phyloP scores from a whole-genome alignment of 2,329 filamentous ascomycete genomes.

The Ophiocordyceps camponoti-leonardi region DNA sequence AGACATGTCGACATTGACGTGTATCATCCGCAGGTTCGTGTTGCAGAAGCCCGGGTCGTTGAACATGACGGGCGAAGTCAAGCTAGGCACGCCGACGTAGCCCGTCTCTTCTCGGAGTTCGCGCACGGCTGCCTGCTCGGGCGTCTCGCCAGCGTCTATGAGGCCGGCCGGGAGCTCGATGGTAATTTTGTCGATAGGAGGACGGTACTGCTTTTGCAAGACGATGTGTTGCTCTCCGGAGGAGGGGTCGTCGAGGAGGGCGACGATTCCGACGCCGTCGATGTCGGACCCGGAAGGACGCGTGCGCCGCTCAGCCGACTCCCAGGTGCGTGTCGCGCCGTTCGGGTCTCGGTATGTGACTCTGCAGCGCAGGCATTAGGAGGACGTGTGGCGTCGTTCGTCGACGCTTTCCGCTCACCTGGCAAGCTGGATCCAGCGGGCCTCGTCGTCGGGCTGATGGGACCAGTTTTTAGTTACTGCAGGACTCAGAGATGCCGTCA shows the following conservation, averaged over 20 bases:
- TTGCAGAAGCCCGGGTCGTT: conserved; percentile 52
- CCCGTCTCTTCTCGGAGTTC: conserved; percentile 53
- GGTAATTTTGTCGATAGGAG: conserved; percentile 38
- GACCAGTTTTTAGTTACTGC: neutral
- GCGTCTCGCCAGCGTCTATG: conserved; percentile 42
- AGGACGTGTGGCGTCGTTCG: neutral
- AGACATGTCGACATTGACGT: conserved; percentile 54
- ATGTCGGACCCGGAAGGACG: conserved; percentile 43
- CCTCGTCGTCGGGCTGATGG: conserved; percentile 31
- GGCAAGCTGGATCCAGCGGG: conserved; percentile 41
- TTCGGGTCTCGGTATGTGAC: conserved; percentile 48
- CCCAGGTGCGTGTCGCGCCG: conserved; percentile 45
- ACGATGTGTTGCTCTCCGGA: conserved; percentile 33
- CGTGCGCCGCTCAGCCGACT: conserved; percentile 55
- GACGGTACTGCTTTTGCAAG: conserved; percentile 50
- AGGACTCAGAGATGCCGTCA: neutral
- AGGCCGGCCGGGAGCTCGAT: conserved; percentile 51
- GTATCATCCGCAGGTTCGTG: conserved; percentile 52
- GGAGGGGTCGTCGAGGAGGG: conserved; percentile 39
- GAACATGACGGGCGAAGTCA: conserved; percentile 49
- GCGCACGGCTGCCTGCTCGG: conserved; percentile 42
- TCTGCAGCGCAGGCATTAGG: conserved; percentile 14
- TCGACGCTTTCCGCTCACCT: conserved; percentile 29
- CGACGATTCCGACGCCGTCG: conserved; percentile 59
- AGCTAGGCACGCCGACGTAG: conserved; percentile 36